Evolutionary conservation across 352 stramenopile species (phyloP).

Genomic region (Phytophthora sp.): DNA sequence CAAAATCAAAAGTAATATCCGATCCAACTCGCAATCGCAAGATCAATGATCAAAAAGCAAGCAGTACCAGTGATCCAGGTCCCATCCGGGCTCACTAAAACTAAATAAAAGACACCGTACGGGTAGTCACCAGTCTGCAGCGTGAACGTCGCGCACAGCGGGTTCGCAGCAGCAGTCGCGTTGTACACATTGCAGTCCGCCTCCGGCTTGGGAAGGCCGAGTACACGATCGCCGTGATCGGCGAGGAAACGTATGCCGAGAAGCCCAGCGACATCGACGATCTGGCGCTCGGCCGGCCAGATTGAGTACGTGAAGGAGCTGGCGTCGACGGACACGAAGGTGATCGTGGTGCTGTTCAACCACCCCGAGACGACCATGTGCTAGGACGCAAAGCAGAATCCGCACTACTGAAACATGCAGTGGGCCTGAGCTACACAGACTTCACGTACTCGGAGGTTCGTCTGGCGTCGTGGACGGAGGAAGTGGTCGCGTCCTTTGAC

Average conservation of each 20-base stretch:
- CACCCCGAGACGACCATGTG: neutral
- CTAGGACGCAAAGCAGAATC: neutral
- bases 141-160: too few species aligned
- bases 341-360: neutral
- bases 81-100: neutral
- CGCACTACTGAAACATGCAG: slow-evolving; percentile 21
- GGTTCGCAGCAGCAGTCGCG: too few species aligned
- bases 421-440: slow-evolving; percentile 78
- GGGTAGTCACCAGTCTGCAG: too few species aligned
- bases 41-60: neutral
- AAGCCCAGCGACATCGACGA: slow-evolving; percentile 80
- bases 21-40: too few species aligned
- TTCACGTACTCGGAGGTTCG: slow-evolving; percentile 61
- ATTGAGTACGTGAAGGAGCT: slow-evolving; percentile 67
- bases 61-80: neutral
- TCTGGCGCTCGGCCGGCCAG: slow-evolving; percentile 33
- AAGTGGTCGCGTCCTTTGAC: neutral
- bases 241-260: slow-evolving; percentile 40
- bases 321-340: neutral
- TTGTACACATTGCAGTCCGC: too few species aligned
- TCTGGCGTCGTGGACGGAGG: slow-evolving; percentile 37
- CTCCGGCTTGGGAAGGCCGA: neutral
- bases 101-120: too few species aligned
- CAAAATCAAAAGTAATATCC: too few species aligned
- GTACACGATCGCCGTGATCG: slow-evolving; percentile 25